Percentiles rank a stretch among this genome's conserved stretches.
Evolutionary conservation across 345 rosid species (phyloP).

Genomic region (Clausena lansium): DNA sequence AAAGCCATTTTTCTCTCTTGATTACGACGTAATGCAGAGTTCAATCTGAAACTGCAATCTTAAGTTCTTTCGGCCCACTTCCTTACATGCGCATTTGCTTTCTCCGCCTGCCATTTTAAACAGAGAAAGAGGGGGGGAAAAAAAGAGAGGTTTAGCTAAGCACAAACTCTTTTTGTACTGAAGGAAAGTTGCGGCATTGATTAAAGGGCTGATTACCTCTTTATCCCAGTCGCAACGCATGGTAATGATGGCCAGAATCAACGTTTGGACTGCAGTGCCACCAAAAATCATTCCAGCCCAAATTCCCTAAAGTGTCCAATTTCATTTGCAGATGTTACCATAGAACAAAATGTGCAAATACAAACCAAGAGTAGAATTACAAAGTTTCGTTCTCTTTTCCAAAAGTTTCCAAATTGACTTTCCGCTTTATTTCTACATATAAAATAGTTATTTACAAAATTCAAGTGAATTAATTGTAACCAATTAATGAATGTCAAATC

Average conservation of each 20-base stretch:
- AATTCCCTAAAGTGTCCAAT: conserved; percentile 47
- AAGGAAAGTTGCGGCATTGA: neutral
- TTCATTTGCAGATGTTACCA: neutral
- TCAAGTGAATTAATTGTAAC: too few species aligned
- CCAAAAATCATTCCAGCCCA: conserved; percentile 94
- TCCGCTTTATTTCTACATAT: neutral
- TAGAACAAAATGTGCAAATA: neutral
- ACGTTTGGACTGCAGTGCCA: conserved; percentile 75
- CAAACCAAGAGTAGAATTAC: neutral
- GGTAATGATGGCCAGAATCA: conserved; percentile 49
- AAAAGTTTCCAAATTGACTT: neutral
- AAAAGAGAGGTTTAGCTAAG: neutral
- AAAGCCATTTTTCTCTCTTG: neutral
- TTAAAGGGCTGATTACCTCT: conserved; percentile 39
- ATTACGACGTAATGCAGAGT: neutral
- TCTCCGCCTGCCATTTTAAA: conserved; percentile 55
- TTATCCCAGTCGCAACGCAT: conserved; percentile 73
- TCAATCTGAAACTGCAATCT: neutral
- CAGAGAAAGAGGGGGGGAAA: too few species aligned
- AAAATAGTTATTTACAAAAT: too few species aligned
- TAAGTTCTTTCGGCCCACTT: conserved; percentile 46
- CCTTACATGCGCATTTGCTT: conserved; percentile 49
- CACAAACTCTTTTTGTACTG: neutral
- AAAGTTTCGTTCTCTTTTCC: neutral
- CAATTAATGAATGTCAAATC: too few species aligned